Base-by-base conservation (phyloP, 2,329 filamentous ascomycete species). In the Torrubiella hemipterigena region DNA sequence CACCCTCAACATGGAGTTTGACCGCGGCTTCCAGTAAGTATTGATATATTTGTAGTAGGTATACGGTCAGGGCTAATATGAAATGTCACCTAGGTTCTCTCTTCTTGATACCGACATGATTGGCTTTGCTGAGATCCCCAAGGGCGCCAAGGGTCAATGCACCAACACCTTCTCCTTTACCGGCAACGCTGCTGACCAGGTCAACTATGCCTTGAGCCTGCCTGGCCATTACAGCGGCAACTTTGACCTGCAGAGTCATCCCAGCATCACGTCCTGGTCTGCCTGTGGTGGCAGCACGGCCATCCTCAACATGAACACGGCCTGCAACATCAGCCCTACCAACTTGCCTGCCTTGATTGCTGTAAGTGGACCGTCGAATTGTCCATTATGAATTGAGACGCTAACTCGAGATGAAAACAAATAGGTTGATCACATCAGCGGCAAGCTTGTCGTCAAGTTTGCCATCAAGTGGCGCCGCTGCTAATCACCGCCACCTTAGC, bases 251-350 rank as follows among this genome's bases (percentile, higher is more conserved):
- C 32, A 40, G 24, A 37, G 39, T 15, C 34, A 30, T 13, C 27
- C 44, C 4, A 42, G 44, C 15, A 34, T 45, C 24, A 24, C 28
- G 11, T 41, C 38, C 11, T 45, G 41, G 42, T 48, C 45, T 12
- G 40, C 38, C 0, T 48, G 45, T 36, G 41, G 44, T 17, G 44
- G 44, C 32, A 42, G 41, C 39, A 45, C 42, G 5, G 44, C 45
- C 7, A 48, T 48, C 31, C 37, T 48, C 19, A 48, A 48, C 40
- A 43, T 48, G 42, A 48, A 48, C 36, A 45, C 45, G 5, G 42
- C 45, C 20, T 46, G 42, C 39, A 37, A 35, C 36, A 40, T 48
- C 9, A 34, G 27, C 10, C 45, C 45, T 5, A 45, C 45, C 1
- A 16, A 36, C 12, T 37, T 42, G 3, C 38, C 39, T 2, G 43